Conservation (phyloP, 2,329 filamentous ascomycete species). For the Rhynchosporium agropyri region DNA sequence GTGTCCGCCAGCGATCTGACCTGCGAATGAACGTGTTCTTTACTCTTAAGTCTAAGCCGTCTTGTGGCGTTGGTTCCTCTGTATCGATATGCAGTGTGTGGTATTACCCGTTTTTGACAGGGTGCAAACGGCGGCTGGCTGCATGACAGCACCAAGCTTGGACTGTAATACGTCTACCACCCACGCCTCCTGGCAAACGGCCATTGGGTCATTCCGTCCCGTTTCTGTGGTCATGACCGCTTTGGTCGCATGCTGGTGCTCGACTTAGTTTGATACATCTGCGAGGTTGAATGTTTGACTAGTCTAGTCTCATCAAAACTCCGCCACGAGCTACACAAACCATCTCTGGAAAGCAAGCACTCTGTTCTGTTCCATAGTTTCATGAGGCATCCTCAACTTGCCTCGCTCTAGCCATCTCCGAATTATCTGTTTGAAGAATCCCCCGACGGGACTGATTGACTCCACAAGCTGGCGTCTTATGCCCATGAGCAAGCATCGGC, state of each 20-base stretch:
- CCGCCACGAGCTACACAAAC: slow-evolving; percentile 16
- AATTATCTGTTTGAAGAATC: slow-evolving; percentile 12
- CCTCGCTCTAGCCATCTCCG: slow-evolving; percentile 22
- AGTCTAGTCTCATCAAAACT: not conserved
- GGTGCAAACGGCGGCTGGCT: slow-evolving; percentile 32
- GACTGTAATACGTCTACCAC: slow-evolving; percentile 22
- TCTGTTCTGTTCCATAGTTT: slow-evolving; percentile 8
- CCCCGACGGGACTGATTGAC: not conserved
- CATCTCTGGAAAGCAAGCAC: slow-evolving; percentile 14
- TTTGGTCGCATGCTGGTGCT: slow-evolving; percentile 28
- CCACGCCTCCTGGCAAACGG: slow-evolving; percentile 29
- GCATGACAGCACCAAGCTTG: slow-evolving; percentile 29
- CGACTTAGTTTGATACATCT: not conserved
- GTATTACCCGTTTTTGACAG: slow-evolving; percentile 26
- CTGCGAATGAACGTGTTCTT: slow-evolving; percentile 35
- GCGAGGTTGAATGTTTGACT: not conserved
- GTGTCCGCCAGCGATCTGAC: slow-evolving; percentile 26
- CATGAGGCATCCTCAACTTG: slow-evolving; percentile 3
- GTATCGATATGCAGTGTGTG: slow-evolving; percentile 17
- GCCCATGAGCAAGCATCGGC: slow-evolving; percentile 2
- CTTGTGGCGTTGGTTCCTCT: slow-evolving; percentile 24
- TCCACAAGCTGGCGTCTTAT: not conserved
- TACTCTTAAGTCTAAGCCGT: slow-evolving; percentile 25
- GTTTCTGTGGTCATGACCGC: slow-evolving; percentile 26
- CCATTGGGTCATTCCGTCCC: slow-evolving; percentile 20